Base-by-base conservation (phyloP, 768 basidiomycete genomes). In the Leucosporidium yakuticum region DNA sequence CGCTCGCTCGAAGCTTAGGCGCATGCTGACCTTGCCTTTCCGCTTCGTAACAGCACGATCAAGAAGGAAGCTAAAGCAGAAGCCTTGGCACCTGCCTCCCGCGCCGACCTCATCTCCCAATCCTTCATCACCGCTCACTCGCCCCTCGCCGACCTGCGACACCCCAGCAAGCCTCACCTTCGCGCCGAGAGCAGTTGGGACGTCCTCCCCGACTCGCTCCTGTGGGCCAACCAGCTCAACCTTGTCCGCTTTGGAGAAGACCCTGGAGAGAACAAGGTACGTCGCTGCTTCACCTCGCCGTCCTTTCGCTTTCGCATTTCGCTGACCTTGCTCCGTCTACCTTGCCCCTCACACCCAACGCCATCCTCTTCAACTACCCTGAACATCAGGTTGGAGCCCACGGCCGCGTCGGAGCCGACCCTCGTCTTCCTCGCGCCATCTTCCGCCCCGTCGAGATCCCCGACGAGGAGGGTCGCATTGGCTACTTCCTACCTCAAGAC, bases 101-200 rank as follows among this genome's bases (percentile, higher is more conserved):
- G 69, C 25, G 66, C 63, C 31, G 36, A 60, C 17, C 55, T 67
- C 47, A 74, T 76, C 68, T 27, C 57, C 2, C 31, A 60, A 21
- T 73, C 76, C 23, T 76, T 76, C 62, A n/a, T 59, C 19, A 72
- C 68, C 8, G 65, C 73, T 1, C 60, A 71, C 25, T 15, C 55
- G 7, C 70, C 73, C 3, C 73, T 74, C 19, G 6, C 60, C 29
- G 59, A 66, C n/a, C 78, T 95, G 27, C 82, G 81, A 32, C 91
- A 94, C 76, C 92, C 92, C 1, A 91, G 85, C 68, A 93, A 91
- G 75, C 85, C 85, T 14, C 80, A 83, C 39, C 81, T 92, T 14
- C 85, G 83, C 0, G 91, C 91, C 4, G 83, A 89, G 57, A 89
- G 90, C 75, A 86, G 87, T 12, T 93, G 85, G 78, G 87, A 91